Base-by-base conservation (phyloP, 2,329 filamentous ascomycete species). In the Fusarium sarcochroum region DNA sequence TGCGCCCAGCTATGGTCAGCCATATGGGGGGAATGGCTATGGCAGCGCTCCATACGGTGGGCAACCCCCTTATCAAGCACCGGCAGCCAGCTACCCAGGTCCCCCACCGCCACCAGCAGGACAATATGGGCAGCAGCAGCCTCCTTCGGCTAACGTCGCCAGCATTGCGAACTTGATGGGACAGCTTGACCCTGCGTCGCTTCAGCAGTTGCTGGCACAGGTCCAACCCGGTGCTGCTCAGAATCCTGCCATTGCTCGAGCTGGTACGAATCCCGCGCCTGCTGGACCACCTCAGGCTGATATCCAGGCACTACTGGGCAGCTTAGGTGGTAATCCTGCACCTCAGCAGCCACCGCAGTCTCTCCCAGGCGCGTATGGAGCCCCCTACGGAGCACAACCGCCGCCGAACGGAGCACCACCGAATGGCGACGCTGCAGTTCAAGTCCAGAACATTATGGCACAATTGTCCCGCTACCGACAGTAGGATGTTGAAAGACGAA, bases 371-470 rank as follows among this genome's bases (percentile, higher is more conserved):
- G 68, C 70, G 7, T 80, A 79, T 42, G 75, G 72, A 6, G 67
- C 69, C 17, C 59, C 71, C 4, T 82, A 80, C 47, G 77, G 74
- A 49, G 72, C 67, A 6, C 75, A 77, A 45, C 73, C 66, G 50
- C 68, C 75, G 21, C 63, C 75, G 50, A 73, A 74, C n/a, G 69
- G 77, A 27, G 67, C 70, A 25, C 67, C 72, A 21, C 63, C 69
- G 21, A 68, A 75, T 55, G 74, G 75, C 14, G 79, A 80, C 55
- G 78, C 81, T 14, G 81, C 83, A 10, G 82, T 89, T 14, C 84
- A 89, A 53, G 84, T 93, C 71, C 87, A 91, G 76, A 91, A 92
- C 72, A 92, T 94, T 51, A 91, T 94, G 87, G 89, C 90, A 15
- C 89, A 92, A 72, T 80, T 93, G 61, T 87, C 90, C 46, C 88